Evolutionary conservation across 1,139 yeast species (phyloP), one percentile per base, ranked within the genome.

Genomic region (Torulaspora pretoriensis): DNA sequence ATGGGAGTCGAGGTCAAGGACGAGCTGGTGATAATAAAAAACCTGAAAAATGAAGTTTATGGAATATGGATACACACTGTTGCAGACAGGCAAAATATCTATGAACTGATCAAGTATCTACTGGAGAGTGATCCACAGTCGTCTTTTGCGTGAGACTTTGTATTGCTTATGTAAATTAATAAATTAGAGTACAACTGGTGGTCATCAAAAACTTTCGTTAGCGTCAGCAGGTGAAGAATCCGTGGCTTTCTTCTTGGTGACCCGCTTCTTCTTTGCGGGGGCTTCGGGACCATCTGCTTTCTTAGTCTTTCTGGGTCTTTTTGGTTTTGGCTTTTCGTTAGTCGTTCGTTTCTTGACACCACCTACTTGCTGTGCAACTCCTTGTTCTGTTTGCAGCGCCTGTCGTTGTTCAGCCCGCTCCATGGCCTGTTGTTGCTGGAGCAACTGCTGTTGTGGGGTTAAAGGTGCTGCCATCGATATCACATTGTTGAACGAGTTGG

Each of bases 11-110:
- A 86, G 54, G 73, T 82, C 50, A 85, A 84, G 56, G 95, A 83
- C 52, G 84, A 84, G 40, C 75, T 89, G 58, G 80, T 90, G 41
- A 89, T 90, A 60, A 78, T 89, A 24, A 84, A 84, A 63, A 83
- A 83, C 53, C 68, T 83, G 35, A 72, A 80, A 44, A 94, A 88
- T 9, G 88, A 83, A 39, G 85, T 89, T 45, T 89, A 79, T 62
- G 97, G 97, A 1, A 71, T 90, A 46, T 90, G 97, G 97, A 75
- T 89, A 17, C 89, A 85, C 61, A 81, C 85, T 50, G 85, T 80
- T 45, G 77, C 73, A 3, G 96, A 89, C 57, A 72, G 96, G 56
- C 74, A 74, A 40, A 75, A 78, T 54, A 71, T 86, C 37, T 75
- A 70, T 56, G 75, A 77, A 59, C 69, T 85, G 45, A 66, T 87